Conservation (phyloP, 2,329 filamentous ascomycete species). For the Phaeosphaeriaceae sp. region DNA sequence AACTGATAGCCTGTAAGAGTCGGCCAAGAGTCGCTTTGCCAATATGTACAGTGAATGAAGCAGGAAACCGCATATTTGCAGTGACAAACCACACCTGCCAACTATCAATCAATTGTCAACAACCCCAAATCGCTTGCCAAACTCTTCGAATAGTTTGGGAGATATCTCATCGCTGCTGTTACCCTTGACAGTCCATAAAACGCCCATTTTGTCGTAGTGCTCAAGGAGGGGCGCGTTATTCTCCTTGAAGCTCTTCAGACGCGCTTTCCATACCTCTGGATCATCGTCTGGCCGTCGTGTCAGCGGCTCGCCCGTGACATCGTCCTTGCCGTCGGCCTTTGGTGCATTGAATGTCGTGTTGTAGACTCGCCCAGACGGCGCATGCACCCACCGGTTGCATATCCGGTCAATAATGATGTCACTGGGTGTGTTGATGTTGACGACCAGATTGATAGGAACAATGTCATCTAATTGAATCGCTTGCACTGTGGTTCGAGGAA, state of each 20-base stretch:
- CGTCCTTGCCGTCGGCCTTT: constrained; percentile 79
- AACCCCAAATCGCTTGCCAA: constrained; percentile 74
- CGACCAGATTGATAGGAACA: constrained; percentile 92
- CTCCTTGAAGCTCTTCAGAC: constrained; percentile 84
- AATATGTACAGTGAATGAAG: not conserved
- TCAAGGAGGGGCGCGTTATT: constrained; percentile 84
- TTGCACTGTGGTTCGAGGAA: constrained; percentile 85
- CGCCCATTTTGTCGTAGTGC: constrained; percentile 83
- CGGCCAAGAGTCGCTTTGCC: constrained; percentile 6
- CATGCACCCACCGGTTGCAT: constrained; percentile 90
- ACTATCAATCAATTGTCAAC: constrained; percentile 22
- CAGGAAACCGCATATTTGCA: not conserved
- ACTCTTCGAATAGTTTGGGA: constrained; percentile 83
- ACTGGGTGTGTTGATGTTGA: constrained; percentile 84
- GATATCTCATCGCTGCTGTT: constrained; percentile 94
- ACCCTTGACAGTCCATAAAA: constrained; percentile 86
- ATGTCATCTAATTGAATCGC: constrained; percentile 77
- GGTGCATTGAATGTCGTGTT: constrained; percentile 93
- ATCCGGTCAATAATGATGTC: constrained; percentile 89
- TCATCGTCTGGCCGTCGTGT: constrained; percentile 85
- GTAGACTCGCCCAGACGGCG: constrained; percentile 88
- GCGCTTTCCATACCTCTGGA: constrained; percentile 81
- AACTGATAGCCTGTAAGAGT: no score
- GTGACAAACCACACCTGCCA: not conserved
- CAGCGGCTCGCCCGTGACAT: constrained; percentile 86